A percentile compares a stretch with the other conserved stretches of the same genome.
These are phyloP conservation scores for Aspergillus fructus DNA, from an alignment of 2,329 filamentous ascomycete species.

Conservation along the genomic window DNA sequence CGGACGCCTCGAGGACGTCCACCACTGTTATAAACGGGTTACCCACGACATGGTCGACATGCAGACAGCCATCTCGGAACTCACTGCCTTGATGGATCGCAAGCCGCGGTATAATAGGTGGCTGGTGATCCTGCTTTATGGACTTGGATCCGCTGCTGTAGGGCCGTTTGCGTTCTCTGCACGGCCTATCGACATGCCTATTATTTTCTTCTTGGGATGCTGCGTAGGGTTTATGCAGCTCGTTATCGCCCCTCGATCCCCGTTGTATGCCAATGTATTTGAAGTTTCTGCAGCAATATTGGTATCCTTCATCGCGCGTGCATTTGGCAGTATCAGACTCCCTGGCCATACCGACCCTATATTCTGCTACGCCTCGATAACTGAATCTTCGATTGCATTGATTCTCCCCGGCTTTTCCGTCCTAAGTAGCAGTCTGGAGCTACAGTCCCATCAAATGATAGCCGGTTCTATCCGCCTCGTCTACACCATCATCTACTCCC, in stretches of 20 bases:
- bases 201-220: conserved; percentile 74
- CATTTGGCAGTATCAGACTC: conserved; percentile 64
- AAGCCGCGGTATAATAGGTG: conserved; percentile 57
- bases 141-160: conserved; percentile 71
- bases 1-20: conserved; percentile 46
- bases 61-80: conserved; percentile 46
- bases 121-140: conserved; percentile 66
- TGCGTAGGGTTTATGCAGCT: conserved; percentile 75
- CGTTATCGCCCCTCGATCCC: conserved; percentile 72
- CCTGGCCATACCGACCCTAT: conserved; percentile 39
- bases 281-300: conserved; percentile 65
- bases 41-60: conserved; percentile 50
- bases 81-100: conserved; percentile 57
- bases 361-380: conserved; percentile 72
- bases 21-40: conserved; percentile 51
- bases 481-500: conserved; percentile 72
- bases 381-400: conserved; percentile 70
- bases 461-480: conserved; percentile 73
- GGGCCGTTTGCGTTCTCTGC: conserved; percentile 80
- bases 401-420: conserved; percentile 71
- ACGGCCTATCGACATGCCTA: conserved; percentile 74
- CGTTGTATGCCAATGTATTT: conserved; percentile 66
- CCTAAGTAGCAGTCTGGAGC: conserved; percentile 61
- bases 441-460: conserved; percentile 68
- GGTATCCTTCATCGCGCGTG: conserved; percentile 68